These are phyloP conservation scores for Boletellus sp. DNA, from an alignment of 768 basidiomycete genomes.

Conservation along the genomic window DNA sequence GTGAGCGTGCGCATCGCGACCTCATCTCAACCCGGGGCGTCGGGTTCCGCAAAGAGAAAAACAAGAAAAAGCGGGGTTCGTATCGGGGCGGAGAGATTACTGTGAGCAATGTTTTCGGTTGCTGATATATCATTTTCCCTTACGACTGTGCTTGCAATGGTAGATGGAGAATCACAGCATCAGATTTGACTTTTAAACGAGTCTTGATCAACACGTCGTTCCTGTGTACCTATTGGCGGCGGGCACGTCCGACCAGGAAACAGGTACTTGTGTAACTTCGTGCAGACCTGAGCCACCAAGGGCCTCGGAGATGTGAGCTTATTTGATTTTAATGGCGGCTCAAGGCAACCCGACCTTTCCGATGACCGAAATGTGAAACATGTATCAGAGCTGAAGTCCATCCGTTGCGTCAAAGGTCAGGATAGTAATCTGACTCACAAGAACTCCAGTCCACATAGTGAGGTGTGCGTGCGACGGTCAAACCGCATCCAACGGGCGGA, in stretches of 20 bases:
- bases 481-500: conserved; percentile 36
- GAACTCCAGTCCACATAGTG: too few relatives aligned
- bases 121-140: background rate
- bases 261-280: too few relatives aligned
- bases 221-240: too few relatives aligned
- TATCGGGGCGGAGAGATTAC: conserved; percentile 96
- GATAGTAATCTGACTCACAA: too few relatives aligned
- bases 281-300: too few relatives aligned
- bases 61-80: conserved; percentile 97
- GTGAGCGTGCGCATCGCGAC: conserved; percentile 78
- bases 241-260: too few relatives aligned
- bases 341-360: background rate
- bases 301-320: too few relatives aligned
- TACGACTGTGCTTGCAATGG: background rate
- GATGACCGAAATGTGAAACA: background rate
- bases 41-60: conserved; percentile 98
- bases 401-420: too few relatives aligned
- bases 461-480: background rate
- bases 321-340: background rate
- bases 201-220: too few relatives aligned
- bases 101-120: conserved; percentile 41
- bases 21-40: conserved; percentile 91
- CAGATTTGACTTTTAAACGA: conserved; percentile 57
- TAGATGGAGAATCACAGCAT: conserved; percentile 84
- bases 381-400: too few relatives aligned